Base-by-base conservation (phyloP, 2,329 filamentous ascomycete genomes). In the Dactylonectria estremocensis region DNA sequence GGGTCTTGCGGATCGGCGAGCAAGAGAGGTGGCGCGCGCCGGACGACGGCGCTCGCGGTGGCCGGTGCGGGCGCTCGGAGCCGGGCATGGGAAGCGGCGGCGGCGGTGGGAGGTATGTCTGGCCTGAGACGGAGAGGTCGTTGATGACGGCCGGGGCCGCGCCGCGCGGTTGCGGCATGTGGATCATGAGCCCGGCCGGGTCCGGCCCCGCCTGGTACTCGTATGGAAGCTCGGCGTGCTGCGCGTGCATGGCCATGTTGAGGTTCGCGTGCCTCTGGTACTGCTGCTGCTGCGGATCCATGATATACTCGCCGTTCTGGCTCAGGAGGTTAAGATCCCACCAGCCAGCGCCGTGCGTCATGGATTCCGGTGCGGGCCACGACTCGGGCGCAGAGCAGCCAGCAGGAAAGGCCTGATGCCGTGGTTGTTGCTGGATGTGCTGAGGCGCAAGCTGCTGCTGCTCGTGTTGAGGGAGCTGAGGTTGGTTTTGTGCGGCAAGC, bases 21-120 rank as follows among this genome's bases (percentile, higher is more conserved):
- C 75, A 78, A 33, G 78, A 81, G 68, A 83, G 79, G 72, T 88
- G 85, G 20, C 86, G 81, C 16, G 87, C 85, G 3, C 87, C 87
- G 1, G 87, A 86, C 1, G 86, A 88, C 2, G 86, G 87, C 5
- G 87, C 87, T 11, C 84, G 83, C 1, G 87, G 87, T 58, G 85
- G 85, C 13, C 84, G 83, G 35, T 82, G 82, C 33, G 81, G 78
- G 35, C 81, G 79, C 48, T 85, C 82, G 18, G 77, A 70, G 20
- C 72, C 69, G n/a, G 77, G 62, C 5, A 54, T 55, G 45, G 67
- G 73, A 2, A 76, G 67, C 7, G 79, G 77, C 24, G 74, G 78
- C 7, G 77, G 80, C 20, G 78, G 78, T 6, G 79, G 77, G 10
- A 82, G 77, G 52, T 81, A 80, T 5, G 80, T 78, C 63, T 80